These are phyloP conservation scores for Stagonosporopsis cucurbitacearum DNA, from an alignment of 2,329 filamentous ascomycete species.

Conservation along the genomic window DNA sequence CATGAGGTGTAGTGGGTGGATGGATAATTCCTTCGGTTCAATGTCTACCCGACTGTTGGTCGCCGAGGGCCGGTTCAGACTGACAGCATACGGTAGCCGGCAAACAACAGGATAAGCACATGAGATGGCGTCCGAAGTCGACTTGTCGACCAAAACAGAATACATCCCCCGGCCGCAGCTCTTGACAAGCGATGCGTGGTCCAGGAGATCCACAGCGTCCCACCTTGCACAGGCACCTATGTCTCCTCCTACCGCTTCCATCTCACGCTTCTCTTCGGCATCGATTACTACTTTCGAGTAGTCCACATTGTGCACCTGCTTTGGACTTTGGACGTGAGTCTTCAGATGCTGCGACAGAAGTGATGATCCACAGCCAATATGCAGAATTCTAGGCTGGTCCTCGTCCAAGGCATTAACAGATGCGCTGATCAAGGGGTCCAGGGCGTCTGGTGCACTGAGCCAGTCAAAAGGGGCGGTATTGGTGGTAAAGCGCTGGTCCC, in stretches of 20 bases:
- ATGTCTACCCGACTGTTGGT: conserved; percentile 1
- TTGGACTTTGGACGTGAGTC: conserved; percentile 36
- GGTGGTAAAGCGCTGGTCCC: conserved; percentile 46
- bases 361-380: conserved; percentile 51
- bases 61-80: conserved; percentile 10
- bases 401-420: conserved; percentile 25
- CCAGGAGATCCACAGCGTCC: conserved; percentile 46
- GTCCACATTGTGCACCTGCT: conserved; percentile 49
- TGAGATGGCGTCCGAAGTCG: conserved; percentile 48
- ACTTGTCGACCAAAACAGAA: conserved; percentile 48
- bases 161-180: conserved; percentile 34
- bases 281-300: conserved; percentile 47
- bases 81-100: conserved; percentile 40
- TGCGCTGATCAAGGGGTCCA: conserved; percentile 39
- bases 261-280: conserved; percentile 39
- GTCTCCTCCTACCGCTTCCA: background rate
- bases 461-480: conserved; percentile 49
- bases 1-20: conserved; percentile 50
- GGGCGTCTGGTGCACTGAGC: conserved; percentile 40
- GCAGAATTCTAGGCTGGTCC: conserved; percentile 38
- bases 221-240: conserved; percentile 37
- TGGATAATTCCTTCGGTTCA: conserved; percentile 16
- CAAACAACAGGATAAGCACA: conserved; percentile 44
- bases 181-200: conserved; percentile 38
- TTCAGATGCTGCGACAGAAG: conserved; percentile 46